Conservation (phyloP, 495 filamentous ascomycete genomes). For the Tuber umbilicatum region DNA sequence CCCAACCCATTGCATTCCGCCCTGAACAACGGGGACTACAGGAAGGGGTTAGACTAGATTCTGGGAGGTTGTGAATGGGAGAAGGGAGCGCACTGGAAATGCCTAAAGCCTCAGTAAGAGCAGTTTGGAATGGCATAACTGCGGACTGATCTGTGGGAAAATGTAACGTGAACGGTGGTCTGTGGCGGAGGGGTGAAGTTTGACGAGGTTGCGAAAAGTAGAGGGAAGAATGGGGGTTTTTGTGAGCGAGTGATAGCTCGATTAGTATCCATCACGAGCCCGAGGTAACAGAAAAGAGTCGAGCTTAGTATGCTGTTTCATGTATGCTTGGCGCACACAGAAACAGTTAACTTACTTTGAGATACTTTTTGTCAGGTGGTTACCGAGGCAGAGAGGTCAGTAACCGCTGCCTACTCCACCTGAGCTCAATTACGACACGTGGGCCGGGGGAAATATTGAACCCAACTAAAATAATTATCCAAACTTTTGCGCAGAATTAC, state of each 20-base stretch:
- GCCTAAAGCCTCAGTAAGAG: conserved; percentile 78
- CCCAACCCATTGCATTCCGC: conserved; percentile 83
- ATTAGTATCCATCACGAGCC: neutral
- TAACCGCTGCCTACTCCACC: no score
- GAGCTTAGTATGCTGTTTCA: no score
- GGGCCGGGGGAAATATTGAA: no score
- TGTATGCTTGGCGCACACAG: no score
- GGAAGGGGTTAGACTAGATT: neutral
- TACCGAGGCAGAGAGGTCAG: no score
- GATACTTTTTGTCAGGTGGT: no score
- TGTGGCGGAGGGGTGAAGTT: neutral
- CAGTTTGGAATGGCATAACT: conserved; percentile 86
- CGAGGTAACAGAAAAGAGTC: neutral
- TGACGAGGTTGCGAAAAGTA: neutral
- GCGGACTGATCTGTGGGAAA: neutral
- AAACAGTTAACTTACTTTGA: no score
- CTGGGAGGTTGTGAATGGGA: conserved; percentile 2
- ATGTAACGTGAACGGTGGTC: neutral
- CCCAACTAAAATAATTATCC: no score
- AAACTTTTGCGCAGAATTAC: no score
- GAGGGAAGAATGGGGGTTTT: neutral
- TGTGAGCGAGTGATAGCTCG: neutral
- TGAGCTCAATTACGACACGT: no score
- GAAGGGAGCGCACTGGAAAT: conserved; percentile 58
- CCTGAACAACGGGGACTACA: conserved; percentile 90